Evolutionary conservation across 73 alveolate species (phyloP).

Genomic region (Symbiodinium pilosum): DNA sequence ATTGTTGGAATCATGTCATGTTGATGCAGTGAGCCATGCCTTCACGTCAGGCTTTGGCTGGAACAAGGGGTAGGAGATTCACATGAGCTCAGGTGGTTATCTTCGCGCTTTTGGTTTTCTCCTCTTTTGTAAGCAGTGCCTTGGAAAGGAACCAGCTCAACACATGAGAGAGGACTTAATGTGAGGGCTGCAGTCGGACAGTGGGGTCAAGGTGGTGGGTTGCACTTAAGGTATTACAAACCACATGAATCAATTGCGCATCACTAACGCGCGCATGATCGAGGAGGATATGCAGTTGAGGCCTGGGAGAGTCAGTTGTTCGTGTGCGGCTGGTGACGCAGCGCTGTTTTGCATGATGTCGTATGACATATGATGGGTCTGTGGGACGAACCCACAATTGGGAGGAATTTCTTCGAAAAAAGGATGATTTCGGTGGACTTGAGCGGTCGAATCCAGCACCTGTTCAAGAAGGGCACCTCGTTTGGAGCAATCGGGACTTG

Average conservation of each 20-base stretch:
- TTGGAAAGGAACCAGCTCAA: background rate
- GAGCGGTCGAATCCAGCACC: constrained; percentile 10
- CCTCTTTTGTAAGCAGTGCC: constrained; percentile 18
- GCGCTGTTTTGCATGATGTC: too few relatives aligned
- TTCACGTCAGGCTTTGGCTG: too few relatives aligned
- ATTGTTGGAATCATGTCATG: too few relatives aligned
- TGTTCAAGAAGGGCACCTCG: background rate
- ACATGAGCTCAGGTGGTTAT: background rate
- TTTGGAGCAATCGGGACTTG: too few relatives aligned
- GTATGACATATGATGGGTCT: background rate
- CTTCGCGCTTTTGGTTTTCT: constrained; percentile 8
- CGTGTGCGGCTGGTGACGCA: too few relatives aligned
- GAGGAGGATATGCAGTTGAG: constrained; percentile 9
- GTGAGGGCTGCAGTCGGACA: too few relatives aligned
- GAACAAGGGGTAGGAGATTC: too few relatives aligned
- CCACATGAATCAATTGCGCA: constrained; percentile 7
- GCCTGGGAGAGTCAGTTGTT: too few relatives aligned
- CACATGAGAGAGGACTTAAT: too few relatives aligned
- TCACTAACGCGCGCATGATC: constrained; percentile 15
- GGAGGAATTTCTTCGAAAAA: constrained; percentile 10
- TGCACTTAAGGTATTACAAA: background rate
- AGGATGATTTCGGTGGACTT: constrained; percentile 24
- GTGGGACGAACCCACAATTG: background rate
- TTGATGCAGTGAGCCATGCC: too few relatives aligned
- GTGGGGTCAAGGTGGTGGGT: background rate